Base-by-base conservation (phyloP, 2,329 filamentous ascomycete species). In the Xenoacremonium recifei region DNA sequence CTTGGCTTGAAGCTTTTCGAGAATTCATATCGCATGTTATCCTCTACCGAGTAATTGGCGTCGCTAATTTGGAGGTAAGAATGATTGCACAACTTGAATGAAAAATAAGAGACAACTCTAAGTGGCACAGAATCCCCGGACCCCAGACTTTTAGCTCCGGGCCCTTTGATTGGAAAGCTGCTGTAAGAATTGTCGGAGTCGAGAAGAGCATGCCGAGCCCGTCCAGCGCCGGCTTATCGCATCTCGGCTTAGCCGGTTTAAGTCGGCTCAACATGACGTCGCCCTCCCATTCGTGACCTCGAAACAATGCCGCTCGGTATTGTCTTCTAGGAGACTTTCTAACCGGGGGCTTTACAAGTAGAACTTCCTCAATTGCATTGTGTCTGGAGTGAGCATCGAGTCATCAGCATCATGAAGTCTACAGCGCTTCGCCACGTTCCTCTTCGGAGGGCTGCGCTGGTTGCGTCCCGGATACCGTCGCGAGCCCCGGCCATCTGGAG, bases 191-290 rank as follows among this genome's bases (percentile, higher is more conserved):
- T n/a, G n/a, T 20, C 17, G 17, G 32, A 34, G 16, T 20, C 7
- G 12, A 20, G 16, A 46, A 32, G 36, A 25, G 16, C 34, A n/a
- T 47, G 46, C 48, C 53, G 55, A 54, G 48, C 32, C 25, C 52
- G 54, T 57, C 50, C 47, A 53, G 31, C 34, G 45, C 37, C 55
- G 56, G 56, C 55, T 59, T 55, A 57, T 49, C 47, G 39, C n/a
- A 21, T 53, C 47, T 57, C 55, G 55, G 55, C 56, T 50, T 42
- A 40, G 37, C 46, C 58, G 56, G 59, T 50, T 61, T 59, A 46
- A 52, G 48, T 61, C 59, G 59, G 59, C 59, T 61, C 56, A 61
- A 54, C 40, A 58, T 58, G 54, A 56, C 53, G 54, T 57, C 56
- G 57, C 49, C 53, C 44, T 46, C 44, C 51, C 40, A 47, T n/a